Evolutionary conservation across 352 stramenopile genomes (phyloP).

Genomic region (Vaucheria bursata): DNA sequence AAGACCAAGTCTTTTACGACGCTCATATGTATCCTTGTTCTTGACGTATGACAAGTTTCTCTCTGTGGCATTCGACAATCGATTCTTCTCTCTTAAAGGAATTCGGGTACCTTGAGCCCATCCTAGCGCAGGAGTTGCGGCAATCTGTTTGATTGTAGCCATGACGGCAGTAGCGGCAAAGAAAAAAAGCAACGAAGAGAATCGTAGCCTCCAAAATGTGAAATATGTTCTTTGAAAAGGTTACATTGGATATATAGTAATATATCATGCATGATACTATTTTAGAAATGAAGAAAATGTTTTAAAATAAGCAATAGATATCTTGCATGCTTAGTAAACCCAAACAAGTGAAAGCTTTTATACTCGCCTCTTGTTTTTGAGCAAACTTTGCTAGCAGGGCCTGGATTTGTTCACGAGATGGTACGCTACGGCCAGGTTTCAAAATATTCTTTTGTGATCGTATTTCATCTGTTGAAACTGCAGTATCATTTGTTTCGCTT

Average conservation of each 20-base stretch:
- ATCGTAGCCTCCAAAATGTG: too few species aligned
- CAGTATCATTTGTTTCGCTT: too few species aligned
- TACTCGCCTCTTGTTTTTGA: not conserved
- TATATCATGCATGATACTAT: too few species aligned
- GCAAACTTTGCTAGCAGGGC: conserved; percentile 4
- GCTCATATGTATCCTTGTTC: not conserved
- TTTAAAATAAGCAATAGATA: too few species aligned
- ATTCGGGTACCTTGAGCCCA: not conserved
- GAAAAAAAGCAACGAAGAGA: too few species aligned
- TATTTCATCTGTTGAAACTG: too few species aligned
- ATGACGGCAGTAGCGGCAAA: too few species aligned
- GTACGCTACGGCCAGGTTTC: not conserved
- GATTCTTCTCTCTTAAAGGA: not conserved
- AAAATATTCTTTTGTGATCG: too few species aligned
- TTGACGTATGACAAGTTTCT: not conserved
- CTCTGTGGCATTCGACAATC: not conserved
- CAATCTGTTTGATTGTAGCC: not conserved
- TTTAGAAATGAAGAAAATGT: too few species aligned
- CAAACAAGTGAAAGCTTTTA: not conserved
- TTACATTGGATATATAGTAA: too few species aligned
- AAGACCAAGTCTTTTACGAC: not conserved
- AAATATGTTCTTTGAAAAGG: too few species aligned
- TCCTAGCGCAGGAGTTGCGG: not conserved
- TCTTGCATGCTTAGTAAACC: too few species aligned
- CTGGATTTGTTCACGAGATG: conserved; percentile 2